These are phyloP conservation scores for Linaria vulgaris DNA, from an alignment of 257 asterid genomes.

Conservation along the genomic window DNA sequence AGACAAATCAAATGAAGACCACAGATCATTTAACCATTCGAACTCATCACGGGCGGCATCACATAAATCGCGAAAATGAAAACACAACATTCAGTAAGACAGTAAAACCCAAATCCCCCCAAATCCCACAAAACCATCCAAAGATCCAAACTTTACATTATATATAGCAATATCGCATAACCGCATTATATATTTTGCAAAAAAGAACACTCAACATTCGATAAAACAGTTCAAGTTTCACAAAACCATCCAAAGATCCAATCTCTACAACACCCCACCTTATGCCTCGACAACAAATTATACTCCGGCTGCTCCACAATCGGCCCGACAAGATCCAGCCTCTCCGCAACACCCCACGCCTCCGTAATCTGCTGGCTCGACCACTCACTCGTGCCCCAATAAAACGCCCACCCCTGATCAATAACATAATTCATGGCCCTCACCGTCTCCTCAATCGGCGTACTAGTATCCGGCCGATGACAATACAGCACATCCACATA, in stretches of 20 bases:
- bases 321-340: conserved; percentile 92
- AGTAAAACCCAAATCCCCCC: too few species aligned
- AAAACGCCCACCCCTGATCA: conserved; percentile 96
- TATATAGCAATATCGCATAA: too few species aligned
- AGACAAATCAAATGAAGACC: neutral
- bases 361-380: conserved; percentile 97
- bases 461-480: conserved; percentile 75
- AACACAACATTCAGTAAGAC: too few species aligned
- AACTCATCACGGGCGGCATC: too few species aligned
- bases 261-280: too few species aligned
- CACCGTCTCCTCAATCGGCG: conserved; percentile 95
- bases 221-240: neutral
- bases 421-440: conserved; percentile 95
- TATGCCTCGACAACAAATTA: conserved; percentile 78
- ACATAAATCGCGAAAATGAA: too few species aligned
- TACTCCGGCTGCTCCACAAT: conserved; percentile 98
- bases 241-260: neutral
- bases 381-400: conserved; percentile 99
- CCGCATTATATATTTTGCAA: neutral
- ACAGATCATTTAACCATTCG: too few species aligned
- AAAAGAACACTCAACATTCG: neutral
- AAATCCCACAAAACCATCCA: too few species aligned
- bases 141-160: too few species aligned
- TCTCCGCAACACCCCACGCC: conserved; percentile 88
- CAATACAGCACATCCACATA: conserved; percentile 81